These are phyloP conservation scores for Apiospora marii DNA, from an alignment of 2,329 filamentous ascomycete genomes.

Conservation along the genomic window DNA sequence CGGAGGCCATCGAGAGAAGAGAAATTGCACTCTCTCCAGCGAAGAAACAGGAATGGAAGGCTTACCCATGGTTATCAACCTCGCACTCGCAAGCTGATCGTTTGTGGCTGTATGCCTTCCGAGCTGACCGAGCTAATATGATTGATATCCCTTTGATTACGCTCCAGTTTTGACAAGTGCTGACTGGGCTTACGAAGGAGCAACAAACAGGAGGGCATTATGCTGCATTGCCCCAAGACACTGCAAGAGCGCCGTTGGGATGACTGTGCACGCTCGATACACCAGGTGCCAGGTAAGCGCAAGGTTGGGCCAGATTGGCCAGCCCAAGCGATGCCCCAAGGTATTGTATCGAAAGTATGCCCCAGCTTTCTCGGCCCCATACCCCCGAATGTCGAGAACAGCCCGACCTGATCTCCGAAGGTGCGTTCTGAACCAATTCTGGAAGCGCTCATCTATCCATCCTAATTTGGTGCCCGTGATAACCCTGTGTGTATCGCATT, in stretches of 20 bases:
- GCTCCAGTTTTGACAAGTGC: not conserved
- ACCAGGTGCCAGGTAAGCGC: not conserved
- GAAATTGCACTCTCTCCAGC: not conserved
- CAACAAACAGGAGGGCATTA: not conserved
- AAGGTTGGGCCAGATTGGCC: not conserved
- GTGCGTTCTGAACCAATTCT: not conserved
- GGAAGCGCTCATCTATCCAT: too few species aligned
- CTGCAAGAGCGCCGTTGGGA: not conserved
- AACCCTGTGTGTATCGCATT: not conserved
- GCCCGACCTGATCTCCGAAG: not conserved
- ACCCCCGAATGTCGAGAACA: not conserved
- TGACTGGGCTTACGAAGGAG: not conserved
- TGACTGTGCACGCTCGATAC: not conserved
- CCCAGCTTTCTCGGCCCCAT: not conserved
- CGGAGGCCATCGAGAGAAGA: not conserved
- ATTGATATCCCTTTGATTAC: conserved; percentile 2
- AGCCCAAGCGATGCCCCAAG: not conserved
- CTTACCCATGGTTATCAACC: not conserved
- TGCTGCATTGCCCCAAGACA: not conserved
- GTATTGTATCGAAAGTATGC: not conserved
- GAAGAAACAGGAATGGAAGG: not conserved
- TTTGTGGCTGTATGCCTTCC: not conserved
- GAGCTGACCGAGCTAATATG: not conserved
- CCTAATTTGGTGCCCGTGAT: not conserved
- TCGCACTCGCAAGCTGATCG: not conserved